Evolutionary conservation across 2,329 filamentous ascomycete genomes (phyloP), one percentile per base, ranked within the genome.

Genomic region (Botrytis medusae): DNA sequence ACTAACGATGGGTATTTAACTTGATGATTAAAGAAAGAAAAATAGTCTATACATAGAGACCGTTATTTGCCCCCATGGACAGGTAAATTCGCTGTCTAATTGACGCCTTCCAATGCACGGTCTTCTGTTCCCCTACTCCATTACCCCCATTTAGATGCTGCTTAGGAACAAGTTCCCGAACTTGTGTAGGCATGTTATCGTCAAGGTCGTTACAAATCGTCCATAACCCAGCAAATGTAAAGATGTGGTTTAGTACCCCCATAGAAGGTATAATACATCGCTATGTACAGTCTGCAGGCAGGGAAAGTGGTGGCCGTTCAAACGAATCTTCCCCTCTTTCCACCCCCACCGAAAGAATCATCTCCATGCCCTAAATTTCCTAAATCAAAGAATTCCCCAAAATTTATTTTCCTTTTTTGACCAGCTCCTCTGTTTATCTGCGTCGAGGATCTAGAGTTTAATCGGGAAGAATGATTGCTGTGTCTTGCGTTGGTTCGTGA

Each of bases 361-460:
- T 91, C 91, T 61, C 88, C 88, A 74, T 87, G 85, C 46, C 87
- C 87, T 69, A 92, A 81, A 76, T 88, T 89, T 71, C 89, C 88
- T 12, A 92, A 84, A 79, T 93, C 92, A 79, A 94, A 94, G 71
- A 94, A 90, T 79, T 95, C 92, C 37, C 89, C 88, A 78, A 93
- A 87, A 77, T 92, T 91, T 77, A 93, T 87, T 78, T 92, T 88
- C 60, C 92, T 87, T 82, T 95, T 95, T 77, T 89, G 87, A 2
- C 92, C 92, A 14, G 91, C 88, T 10, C 89, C 90, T 74, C 87
- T 87, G 7, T 90, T 89, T 14, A 93, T 77, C 6, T 77, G 74
- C 12, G 57, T 76, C 34, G 74, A 57, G 44, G 75, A 71, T 73
- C 79, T 78, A 12, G 77, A 65, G 57, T 62, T 75, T 42, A 75